These are phyloP conservation scores for Rhododendron kiyosumense DNA, from an alignment of 148 eudicot species.

Conservation along the genomic window DNA sequence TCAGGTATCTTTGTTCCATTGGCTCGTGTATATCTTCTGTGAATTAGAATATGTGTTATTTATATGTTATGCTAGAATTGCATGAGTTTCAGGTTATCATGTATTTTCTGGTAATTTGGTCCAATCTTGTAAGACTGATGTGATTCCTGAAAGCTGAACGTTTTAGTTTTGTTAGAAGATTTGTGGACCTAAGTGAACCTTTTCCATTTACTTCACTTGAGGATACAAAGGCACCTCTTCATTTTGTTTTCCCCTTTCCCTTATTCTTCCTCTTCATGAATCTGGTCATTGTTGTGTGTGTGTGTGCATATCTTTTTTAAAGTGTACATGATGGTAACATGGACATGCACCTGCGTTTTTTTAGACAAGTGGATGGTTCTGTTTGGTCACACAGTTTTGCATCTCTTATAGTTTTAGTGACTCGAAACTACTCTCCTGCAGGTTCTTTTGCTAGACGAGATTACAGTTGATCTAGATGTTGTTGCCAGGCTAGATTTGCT, in stretches of 20 bases:
- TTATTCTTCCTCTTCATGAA: neutral
- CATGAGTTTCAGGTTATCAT: neutral
- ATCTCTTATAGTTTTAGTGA: neutral
- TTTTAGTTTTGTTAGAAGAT: neutral
- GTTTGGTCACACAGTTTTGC: neutral
- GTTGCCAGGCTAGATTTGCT: conserved; percentile 94
- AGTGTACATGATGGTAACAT: neutral
- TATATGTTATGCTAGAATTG: neutral
- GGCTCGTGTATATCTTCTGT: neutral
- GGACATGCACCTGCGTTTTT: neutral
- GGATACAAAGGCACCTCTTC: neutral
- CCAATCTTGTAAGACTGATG: neutral
- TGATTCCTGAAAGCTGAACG: neutral
- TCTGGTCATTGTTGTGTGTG: neutral
- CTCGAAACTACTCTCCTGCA: conserved; percentile 18
- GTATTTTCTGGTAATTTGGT: neutral
- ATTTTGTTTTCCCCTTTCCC: neutral
- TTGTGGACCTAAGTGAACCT: neutral
- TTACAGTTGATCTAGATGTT: conserved; percentile 91
- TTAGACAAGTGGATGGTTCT: neutral
- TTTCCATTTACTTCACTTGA: neutral
- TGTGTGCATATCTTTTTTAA: neutral
- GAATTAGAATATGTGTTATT: neutral
- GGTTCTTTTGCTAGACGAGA: conserved; percentile 94
- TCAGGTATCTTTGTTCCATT: conserved; percentile 41